Evolutionary conservation across 768 basidiomycete genomes (phyloP).

Genomic region (Xerocomus potaroensis): DNA sequence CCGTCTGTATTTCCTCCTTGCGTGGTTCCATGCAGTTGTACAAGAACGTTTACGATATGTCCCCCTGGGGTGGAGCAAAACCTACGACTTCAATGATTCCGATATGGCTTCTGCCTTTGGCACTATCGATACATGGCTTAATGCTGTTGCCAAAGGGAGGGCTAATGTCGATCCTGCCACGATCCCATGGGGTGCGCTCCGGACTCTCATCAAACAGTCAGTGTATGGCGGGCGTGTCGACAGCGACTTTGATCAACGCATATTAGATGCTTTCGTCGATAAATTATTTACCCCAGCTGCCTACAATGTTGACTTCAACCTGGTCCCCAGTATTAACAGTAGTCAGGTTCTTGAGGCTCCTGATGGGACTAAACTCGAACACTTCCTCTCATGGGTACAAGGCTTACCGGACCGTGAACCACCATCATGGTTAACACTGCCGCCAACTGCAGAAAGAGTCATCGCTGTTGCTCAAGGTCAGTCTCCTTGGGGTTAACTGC

Average conservation of each 20-base stretch:
- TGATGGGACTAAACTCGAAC: conserved; percentile 89
- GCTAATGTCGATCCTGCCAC: conserved; percentile 88
- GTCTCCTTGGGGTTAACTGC: conserved; percentile 7
- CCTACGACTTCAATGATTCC: conserved; percentile 98
- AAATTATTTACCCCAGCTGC: conserved; percentile 80
- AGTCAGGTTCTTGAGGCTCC: conserved; percentile 64
- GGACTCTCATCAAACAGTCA: conserved; percentile 90
- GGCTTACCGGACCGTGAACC: conserved; percentile 89
- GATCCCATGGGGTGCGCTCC: conserved; percentile 95
- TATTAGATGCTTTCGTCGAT: conserved; percentile 92
- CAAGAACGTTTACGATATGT: conserved; percentile 96
- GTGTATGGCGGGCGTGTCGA: conserved; percentile 94
- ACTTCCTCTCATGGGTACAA: conserved; percentile 89
- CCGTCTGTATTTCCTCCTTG: conserved; percentile 90
- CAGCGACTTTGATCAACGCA: conserved; percentile 91
- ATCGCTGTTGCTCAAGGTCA: conserved; percentile 89
- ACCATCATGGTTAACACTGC: conserved; percentile 91
- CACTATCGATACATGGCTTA: conserved; percentile 91
- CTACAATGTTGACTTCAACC: conserved; percentile 90
- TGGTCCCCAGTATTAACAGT: conserved; percentile 64
- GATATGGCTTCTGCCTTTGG: conserved; percentile 91
- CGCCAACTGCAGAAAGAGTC: conserved; percentile 86
- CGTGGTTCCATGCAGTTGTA: conserved; percentile 98
- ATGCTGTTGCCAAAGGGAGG: conserved; percentile 73
- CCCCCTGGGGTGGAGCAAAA: conserved; percentile 94